Conservation (phyloP, 1,139 yeast genomes). For the Meyerozyma athensensis region DNA sequence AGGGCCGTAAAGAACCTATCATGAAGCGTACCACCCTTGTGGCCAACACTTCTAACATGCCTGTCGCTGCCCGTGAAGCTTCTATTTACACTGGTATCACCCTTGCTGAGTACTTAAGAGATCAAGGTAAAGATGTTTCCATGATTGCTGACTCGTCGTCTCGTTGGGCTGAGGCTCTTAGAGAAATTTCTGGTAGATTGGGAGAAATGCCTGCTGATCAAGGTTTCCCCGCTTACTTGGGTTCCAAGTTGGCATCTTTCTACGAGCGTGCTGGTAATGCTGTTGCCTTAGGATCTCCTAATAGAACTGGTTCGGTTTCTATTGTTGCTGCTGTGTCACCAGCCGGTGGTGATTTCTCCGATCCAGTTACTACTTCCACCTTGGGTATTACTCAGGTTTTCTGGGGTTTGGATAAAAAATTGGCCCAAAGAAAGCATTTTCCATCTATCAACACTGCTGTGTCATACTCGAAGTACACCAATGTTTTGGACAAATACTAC, state of each 20-base stretch:
- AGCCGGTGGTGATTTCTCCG: conserved; percentile 99
- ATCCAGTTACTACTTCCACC: conserved; percentile 97
- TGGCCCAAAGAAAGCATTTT: conserved; percentile 99
- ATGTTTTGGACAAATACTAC: conserved; percentile 79
- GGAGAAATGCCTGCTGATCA: conserved; percentile 99
- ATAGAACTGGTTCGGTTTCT: conserved; percentile 93
- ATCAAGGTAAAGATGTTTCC: conserved; percentile 97
- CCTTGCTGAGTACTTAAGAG: conserved; percentile 97
- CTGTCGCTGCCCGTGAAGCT: conserved; percentile 99
- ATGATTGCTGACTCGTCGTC: conserved; percentile 99
- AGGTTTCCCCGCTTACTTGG: conserved; percentile 99
- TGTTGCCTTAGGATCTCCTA: conserved; percentile 91
- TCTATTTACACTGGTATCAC: conserved; percentile 99
- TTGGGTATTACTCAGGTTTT: conserved; percentile 98
- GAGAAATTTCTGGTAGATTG: conserved; percentile 99
- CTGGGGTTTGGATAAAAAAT: conserved; percentile 99
- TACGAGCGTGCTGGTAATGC: conserved; percentile 99
- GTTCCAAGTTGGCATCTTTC: conserved; percentile 97
- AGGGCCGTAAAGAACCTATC: conserved; percentile 95
- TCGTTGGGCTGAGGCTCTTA: conserved; percentile 99
- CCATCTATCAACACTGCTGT: conserved; percentile 96
- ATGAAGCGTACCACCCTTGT: conserved; percentile 99
- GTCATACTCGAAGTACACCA: conserved; percentile 94
- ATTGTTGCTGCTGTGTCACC: conserved; percentile 99
- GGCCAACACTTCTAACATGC: conserved; percentile 99